These are phyloP conservation scores for Ustilago vetiveriae DNA, from an alignment of 1,284 basidiomycete genomes.

Conservation along the genomic window DNA sequence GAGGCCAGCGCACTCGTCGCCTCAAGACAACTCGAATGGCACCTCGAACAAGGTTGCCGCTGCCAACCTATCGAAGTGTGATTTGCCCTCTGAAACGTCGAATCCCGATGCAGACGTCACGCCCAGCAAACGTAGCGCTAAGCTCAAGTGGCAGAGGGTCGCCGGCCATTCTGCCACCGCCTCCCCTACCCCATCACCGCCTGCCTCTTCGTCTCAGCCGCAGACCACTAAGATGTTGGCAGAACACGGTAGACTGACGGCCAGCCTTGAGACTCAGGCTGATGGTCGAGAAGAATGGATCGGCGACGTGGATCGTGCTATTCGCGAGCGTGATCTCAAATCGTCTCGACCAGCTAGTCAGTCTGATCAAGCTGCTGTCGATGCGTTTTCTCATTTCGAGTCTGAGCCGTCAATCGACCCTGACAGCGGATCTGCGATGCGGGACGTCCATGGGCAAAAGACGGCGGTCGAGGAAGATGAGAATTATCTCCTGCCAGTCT, in stretches of 20 bases:
- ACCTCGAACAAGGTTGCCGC: slow-evolving; percentile 9
- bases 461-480: neutral
- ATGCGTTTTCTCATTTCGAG: slow-evolving; percentile 18
- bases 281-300: slow-evolving; percentile 37
- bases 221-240: no score
- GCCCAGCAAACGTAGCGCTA: slow-evolving; percentile 6
- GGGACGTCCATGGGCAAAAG: neutral
- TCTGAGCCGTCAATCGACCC: slow-evolving; percentile 9
- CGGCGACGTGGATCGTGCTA: slow-evolving; percentile 35
- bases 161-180: slow-evolving; percentile 16
- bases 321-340: slow-evolving; percentile 31
- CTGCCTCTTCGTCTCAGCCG: neutral
- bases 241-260: neutral
- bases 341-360: neutral
- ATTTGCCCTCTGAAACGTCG: slow-evolving; percentile 2
- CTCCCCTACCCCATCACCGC: neutral
- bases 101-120: slow-evolving; percentile 1
- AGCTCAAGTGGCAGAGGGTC: slow-evolving; percentile 36
- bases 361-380: slow-evolving; percentile 21
- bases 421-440: neutral
- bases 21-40: slow-evolving; percentile 15
- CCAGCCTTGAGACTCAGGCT: neutral
- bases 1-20: slow-evolving; percentile 1
- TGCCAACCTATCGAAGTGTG: no score
- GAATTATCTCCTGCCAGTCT: slow-evolving; percentile 37